Conservation (phyloP, 2,329 filamentous ascomycete genomes). For the Fusarium sp. region DNA sequence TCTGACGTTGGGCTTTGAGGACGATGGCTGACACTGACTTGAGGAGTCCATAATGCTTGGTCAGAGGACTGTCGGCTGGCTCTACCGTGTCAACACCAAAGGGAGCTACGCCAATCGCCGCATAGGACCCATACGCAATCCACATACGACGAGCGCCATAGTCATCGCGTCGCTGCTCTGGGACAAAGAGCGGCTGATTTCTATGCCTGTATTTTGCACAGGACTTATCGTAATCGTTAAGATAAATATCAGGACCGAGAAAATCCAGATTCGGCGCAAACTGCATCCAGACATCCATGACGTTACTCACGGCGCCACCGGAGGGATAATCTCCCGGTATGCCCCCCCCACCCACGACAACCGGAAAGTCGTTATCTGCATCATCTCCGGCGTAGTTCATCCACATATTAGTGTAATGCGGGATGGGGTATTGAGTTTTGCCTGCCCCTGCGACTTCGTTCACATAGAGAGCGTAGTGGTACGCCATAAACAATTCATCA, state of each 20-base stretch:
- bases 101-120: constrained; percentile 6
- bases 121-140: constrained; percentile 37
- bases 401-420: constrained; percentile 47
- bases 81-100: constrained; percentile 29
- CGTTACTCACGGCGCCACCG: constrained; percentile 40
- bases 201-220: constrained; percentile 54
- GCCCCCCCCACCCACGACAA: constrained; percentile 43
- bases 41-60: constrained; percentile 1
- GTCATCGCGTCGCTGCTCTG: constrained; percentile 59
- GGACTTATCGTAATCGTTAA: constrained; percentile 37
- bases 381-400: constrained; percentile 38
- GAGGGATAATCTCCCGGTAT: constrained; percentile 47
- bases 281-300: constrained; percentile 48
- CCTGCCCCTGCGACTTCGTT: constrained; percentile 42
- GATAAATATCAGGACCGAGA: constrained; percentile 52
- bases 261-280: constrained; percentile 54
- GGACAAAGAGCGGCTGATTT: constrained; percentile 57
- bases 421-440: constrained; percentile 38
- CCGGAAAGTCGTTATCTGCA: constrained; percentile 33
- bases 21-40: constrained; percentile 7
- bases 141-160: constrained; percentile 54
- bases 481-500: constrained; percentile 47
- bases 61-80: not conserved
- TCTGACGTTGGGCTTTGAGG: not conserved
- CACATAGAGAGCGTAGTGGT: constrained; percentile 43